Base-by-base conservation (phyloP, 805 yeast species). In the Wickerhamomyces queroliae region DNA sequence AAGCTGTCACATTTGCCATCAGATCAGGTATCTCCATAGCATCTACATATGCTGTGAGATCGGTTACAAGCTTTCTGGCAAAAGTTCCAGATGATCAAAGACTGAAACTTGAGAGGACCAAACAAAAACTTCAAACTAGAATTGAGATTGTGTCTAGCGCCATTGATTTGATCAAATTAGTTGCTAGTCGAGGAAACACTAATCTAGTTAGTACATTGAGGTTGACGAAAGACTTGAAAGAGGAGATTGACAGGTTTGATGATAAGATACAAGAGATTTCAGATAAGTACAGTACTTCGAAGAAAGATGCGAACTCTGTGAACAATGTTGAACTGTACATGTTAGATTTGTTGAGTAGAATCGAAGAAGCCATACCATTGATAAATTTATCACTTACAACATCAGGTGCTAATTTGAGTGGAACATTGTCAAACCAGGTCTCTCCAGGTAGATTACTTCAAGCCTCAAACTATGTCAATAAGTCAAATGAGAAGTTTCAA, bases 1-100 rank as follows among this genome's bases (percentile, higher is more conserved):
- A 83, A 47, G 85, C 86, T 1, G 84, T 84, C n/a, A 73, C 87
- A 2, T 80, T 84, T 61, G 95, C 90, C 9, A 76, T 84, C 21
- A 67, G 83, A 41, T 83, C 90, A 1, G 88, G 93, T 0, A 74
- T 84, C 24, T 78, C 88, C 2, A 48, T 84, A 17, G 93, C 90
- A 0, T 77, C 89, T 0, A 76, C 83, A 0, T 84, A 76, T 60
- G 89, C 90, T 18, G 68, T 83, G 31, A 77, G 74, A 42, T 76
- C 83, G 1, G 74, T 83, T n/a, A 58, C 76, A 9, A 70, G 58
- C 37, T 69, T 81, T 42, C 62, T 83, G 32, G 80, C 72, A 16
- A 59, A 62, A 26, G 67, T 75, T 10, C 85, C 88, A 0, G 72
- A 62, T 21, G 66, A 69, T 20, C 83, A 81, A 40, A 67, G 73